Evolutionary conservation across 2,329 filamentous ascomycete genomes (phyloP), one percentile per base, ranked within the genome.

Genomic region (Apiospora rasikravindrae): DNA sequence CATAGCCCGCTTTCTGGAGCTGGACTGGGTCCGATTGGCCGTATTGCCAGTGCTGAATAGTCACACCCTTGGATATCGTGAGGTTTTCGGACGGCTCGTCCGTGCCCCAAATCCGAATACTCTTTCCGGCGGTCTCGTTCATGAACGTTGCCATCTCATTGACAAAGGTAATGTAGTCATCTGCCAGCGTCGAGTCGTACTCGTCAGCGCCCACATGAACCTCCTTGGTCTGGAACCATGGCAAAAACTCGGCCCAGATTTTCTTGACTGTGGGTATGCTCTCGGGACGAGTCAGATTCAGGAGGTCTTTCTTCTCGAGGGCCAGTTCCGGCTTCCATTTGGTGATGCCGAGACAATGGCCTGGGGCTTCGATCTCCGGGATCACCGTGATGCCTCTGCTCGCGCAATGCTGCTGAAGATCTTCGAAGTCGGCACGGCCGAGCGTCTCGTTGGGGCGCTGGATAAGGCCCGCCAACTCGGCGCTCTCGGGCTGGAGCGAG

Each of bases 131-230:
- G 0, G 78, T 78, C 13, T 74, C 70, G 3, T 78, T 76, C 19
- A 89, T 80, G 66, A 83, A 87, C 0, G 76, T 73, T 1, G 84
- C 79, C 81, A 89, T 84, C n/a, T 84, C 83, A 73, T 86, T 88
- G 40, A 88, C 86, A 45, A 88, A 88, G 4, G 73, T 71, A 67
- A 86, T 87, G 75, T 89, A 89, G 69, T 86, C 85, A 37, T 84
- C 81, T 0, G 84, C 85, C 3, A 86, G 77, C 0, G 79, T 78
- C 16, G 83, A 73, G 71, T 84, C 76, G 72, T 89, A 89, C 75
- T 89, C 87, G 72, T 89, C 88, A 1, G 87, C 88, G 0, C 88
- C 88, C 14, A 89, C 85, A 73, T 88, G 86, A 0, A 89, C 85
- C 29, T 86, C 84, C 74, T 88, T 89, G 5, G 81, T 85, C 42